Percentiles rank a stretch among this genome's conserved stretches.
Evolutionary conservation across 495 filamentous ascomycete species (phyloP).

Genomic region (Oleoguttula mirabilis): DNA sequence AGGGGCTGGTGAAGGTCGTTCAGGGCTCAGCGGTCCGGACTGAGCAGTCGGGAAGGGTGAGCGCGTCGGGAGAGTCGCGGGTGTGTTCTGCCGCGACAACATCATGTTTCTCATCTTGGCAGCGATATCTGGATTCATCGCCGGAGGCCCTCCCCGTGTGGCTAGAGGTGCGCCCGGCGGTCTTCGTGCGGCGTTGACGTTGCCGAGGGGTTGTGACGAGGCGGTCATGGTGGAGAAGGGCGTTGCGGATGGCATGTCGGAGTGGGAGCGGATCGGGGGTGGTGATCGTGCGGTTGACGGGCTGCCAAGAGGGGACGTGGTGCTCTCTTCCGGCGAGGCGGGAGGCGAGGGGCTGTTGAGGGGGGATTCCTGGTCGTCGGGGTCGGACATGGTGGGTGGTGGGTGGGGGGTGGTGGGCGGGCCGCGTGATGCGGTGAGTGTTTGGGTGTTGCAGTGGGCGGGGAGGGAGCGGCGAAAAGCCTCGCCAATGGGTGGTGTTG

Average conservation of each 20-base stretch:
- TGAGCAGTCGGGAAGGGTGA: neutral
- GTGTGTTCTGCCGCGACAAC: conserved; percentile 26
- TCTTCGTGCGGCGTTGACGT: conserved; percentile 65
- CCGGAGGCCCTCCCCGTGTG: neutral
- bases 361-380: conserved; percentile 10
- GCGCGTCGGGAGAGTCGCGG: too few relatives aligned
- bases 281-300: conserved; percentile 2
- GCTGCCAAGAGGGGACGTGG: conserved; percentile 1
- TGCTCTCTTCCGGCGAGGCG: conserved; percentile 5
- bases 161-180: conserved; percentile 19
- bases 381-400: too few relatives aligned
- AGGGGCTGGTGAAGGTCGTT: conserved; percentile 1
- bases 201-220: conserved; percentile 70
- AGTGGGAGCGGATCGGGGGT: neutral
- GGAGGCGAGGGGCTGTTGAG: conserved; percentile 15
- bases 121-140: conserved; percentile 14
- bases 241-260: conserved; percentile 8
- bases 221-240: conserved; percentile 42
- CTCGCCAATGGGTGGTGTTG: too few relatives aligned
- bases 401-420: too few relatives aligned
- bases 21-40: neutral
- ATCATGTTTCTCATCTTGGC: conserved; percentile 27
- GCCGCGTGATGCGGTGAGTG: too few relatives aligned
- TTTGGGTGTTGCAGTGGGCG: too few relatives aligned
- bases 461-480: too few relatives aligned